These are phyloP conservation scores for Plectosphaerella cucumerina DNA, from an alignment of 2,329 filamentous ascomycete genomes.

Conservation along the genomic window DNA sequence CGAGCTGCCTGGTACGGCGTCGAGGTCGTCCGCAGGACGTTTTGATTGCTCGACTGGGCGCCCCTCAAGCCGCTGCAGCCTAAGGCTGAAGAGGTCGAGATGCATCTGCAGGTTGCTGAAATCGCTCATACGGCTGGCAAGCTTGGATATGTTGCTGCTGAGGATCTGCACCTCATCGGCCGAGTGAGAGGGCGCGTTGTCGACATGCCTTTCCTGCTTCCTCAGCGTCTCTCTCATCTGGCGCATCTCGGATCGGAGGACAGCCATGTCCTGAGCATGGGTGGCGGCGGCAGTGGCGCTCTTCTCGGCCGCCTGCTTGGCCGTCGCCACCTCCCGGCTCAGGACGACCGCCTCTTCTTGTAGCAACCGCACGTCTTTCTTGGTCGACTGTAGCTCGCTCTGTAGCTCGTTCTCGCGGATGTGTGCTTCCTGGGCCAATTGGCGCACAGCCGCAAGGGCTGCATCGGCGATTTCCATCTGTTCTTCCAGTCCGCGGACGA, in stretches of 20 bases:
- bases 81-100: conserved; percentile 32
- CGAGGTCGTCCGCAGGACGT: not conserved
- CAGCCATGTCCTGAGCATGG: conserved; percentile 24
- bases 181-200: conserved; percentile 4
- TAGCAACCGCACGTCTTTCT: conserved; percentile 17
- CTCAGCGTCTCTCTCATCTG: conserved; percentile 23
- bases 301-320: conserved; percentile 18
- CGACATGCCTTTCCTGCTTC: conserved; percentile 3
- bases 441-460: conserved; percentile 15
- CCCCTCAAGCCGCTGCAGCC: conserved; percentile 28
- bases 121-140: conserved; percentile 30
- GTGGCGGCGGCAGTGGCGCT: conserved; percentile 17
- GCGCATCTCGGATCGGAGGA: conserved; percentile 27
- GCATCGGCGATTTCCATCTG: conserved; percentile 16
- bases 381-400: conserved; percentile 16
- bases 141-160: conserved; percentile 31
- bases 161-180: conserved; percentile 34
- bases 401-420: conserved; percentile 13
- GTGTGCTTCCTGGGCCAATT: conserved; percentile 11
- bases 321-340: conserved; percentile 16
- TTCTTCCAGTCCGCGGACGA: conserved; percentile 15
- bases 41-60: not conserved
- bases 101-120: conserved; percentile 38
- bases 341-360: conserved; percentile 17
- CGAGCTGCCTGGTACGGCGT: not conserved